Evolutionary conservation across 1,284 basidiomycete species (phyloP).

Genomic region (Pascua sp.): DNA sequence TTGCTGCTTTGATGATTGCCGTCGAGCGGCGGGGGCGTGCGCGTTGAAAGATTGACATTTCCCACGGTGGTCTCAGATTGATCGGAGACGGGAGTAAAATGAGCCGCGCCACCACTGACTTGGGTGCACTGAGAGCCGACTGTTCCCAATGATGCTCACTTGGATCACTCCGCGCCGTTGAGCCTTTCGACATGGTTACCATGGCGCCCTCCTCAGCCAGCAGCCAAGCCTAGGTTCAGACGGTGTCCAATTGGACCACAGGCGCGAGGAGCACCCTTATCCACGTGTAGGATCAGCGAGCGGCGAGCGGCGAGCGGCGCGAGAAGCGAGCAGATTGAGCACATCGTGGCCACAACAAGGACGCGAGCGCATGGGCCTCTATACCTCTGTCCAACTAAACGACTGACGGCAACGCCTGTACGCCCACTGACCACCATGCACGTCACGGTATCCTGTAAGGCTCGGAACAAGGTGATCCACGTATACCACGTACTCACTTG

Average conservation of each 20-base stretch:
- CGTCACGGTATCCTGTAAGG: too few relatives aligned
- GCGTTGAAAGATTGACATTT: not conserved
- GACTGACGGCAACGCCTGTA: too few relatives aligned
- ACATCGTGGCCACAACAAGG: too few relatives aligned
- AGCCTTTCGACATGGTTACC: not conserved
- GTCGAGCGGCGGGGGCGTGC: not conserved
- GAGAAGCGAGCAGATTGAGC: not conserved
- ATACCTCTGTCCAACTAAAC: too few relatives aligned
- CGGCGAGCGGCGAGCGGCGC: not conserved
- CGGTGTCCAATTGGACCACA: not conserved
- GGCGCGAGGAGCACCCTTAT: not conserved
- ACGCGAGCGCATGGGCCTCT: too few relatives aligned
- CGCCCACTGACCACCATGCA: too few relatives aligned
- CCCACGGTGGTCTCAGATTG: not conserved
- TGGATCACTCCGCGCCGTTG: too few relatives aligned
- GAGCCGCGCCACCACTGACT: too few relatives aligned
- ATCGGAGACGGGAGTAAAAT: not conserved
- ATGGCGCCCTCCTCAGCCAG: not conserved
- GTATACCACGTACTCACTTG: too few relatives aligned
- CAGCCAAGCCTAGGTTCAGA: too few relatives aligned
- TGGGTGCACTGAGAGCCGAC: not conserved
- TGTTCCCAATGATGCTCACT: not conserved
- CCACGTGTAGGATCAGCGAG: not conserved
- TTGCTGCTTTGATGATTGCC: not conserved
- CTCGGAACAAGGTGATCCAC: too few relatives aligned